Evolutionary conservation across 768 basidiomycete species (phyloP), one percentile per base, ranked within the genome.

Genomic region (Pulveroboletus sp.): DNA sequence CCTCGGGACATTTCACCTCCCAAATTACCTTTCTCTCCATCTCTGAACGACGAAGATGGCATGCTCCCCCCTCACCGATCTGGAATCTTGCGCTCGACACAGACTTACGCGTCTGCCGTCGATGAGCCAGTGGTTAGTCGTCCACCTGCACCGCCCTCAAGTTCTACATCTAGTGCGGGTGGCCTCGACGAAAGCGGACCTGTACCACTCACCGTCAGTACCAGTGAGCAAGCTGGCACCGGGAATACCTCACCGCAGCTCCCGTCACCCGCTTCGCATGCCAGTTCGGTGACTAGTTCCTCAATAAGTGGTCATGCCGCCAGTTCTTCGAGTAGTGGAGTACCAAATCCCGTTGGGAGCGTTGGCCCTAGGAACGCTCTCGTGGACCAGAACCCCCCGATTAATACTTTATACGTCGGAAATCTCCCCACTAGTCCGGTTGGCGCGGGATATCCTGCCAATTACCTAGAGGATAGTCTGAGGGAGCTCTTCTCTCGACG

Each of bases 401-500:
- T 97, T 70, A 97, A 96, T 63, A 99, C 96, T 1, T 76, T 99
- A n/a, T 98, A 98, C 63, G 93, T 99, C n/a, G 96, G 96, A 38
- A 97, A 97, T 60, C 71, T 99, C 50, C 96, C 95, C 2, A 89
- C 88, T 5, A 80, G 85, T 27, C 81, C 85, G 20, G 77, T 83
- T 16, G 81, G 87, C 6, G 69, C 75, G 5, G 85, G 88, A 3
- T 85, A 82, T 59, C 82, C 89, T 31, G 79, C 84, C 39, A 85
- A 87, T 57, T 82, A 85, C 60, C 78, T 99, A 3, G 94, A 99
- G 69, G 91, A 94, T 50, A 83, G 81, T 29, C 74, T 99, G 22
- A 78, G 92, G 49, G 82, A 84, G 32, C 72, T 96, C 40, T 99
- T 99, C 68, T 76, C 79, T 24, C 74, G 75, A 26, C 86, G 84